Base-by-base conservation (phyloP, 1,139 yeast species). In the Scheffersomyces quercinus region DNA sequence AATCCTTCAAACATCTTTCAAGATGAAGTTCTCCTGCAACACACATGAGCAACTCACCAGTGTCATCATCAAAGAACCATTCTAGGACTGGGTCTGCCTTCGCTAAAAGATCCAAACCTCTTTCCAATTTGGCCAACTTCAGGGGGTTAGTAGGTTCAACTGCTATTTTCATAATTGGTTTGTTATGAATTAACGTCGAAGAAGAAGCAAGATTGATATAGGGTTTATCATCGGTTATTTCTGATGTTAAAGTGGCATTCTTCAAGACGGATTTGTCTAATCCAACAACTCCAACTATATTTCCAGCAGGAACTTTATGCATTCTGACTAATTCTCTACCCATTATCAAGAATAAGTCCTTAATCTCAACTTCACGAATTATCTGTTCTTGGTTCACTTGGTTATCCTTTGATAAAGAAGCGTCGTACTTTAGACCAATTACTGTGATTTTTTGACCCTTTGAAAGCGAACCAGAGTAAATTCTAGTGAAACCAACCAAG, bases 1-100 rank as follows among this genome's bases (percentile, higher is more conserved):
- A 70, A 67, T 91, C 98, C 56, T 88, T 89, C 54, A 91, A 65
- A 62, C 97, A 90, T 60, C 97, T 78, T 59, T 91, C 98, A 43
- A 91, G 71, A 67, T 91, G 98, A 48, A 91, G 74, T 62, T 91
- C 97, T 42, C 98, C 98, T n/a, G 97, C 97, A 13, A 95, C 90
- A 49, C 95, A 87, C 55, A 91, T 73, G 52, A 91, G 89, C 55
- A 87, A 87, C 63, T 91, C 98, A 47, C 98, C 98, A 9, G 86
- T 83, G 44, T 74, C 79, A 52, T 88, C 96, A 56, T 88, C 93
- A 36, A 88, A 73, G 55, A 81, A 85, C 53, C 91, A 87, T 57
- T 88, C 90, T 31, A 90, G 91, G 56, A 96, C 93, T 1, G 98
- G 97, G 62, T 91, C 98, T 0, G 98, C 93, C 52, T 83, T 85